These are phyloP conservation scores for Thuja plicata DNA, from an alignment of 83 land plant species.

Conservation along the genomic window DNA sequence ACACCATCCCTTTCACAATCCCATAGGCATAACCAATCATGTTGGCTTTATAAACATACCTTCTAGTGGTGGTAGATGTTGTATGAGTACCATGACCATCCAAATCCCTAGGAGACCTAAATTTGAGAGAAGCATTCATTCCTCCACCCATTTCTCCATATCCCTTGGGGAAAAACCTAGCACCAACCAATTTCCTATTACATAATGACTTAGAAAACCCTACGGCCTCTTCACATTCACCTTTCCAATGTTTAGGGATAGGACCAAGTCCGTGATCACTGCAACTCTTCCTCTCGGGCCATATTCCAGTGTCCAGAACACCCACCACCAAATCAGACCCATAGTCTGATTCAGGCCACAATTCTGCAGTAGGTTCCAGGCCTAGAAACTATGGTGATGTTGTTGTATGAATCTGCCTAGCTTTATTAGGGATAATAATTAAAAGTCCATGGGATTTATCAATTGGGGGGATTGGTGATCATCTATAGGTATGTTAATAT, in stretches of 20 bases:
- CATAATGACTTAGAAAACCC: conserved; percentile 28
- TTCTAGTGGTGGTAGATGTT: too few species aligned
- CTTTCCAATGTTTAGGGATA: too few species aligned
- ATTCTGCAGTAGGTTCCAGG: conserved; percentile 45
- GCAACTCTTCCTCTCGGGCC: too few species aligned
- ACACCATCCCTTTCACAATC: too few species aligned
- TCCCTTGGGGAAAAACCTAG: conserved; percentile 62
- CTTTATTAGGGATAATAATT: conserved; percentile 54
- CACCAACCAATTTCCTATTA: too few species aligned
- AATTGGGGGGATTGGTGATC: too few species aligned
- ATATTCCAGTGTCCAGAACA: too few species aligned
- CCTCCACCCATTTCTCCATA: conserved; percentile 39
- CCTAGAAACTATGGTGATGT: conserved; percentile 82
- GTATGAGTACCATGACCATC: too few species aligned
- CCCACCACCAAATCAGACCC: conserved; percentile 78
- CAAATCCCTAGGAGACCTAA: conserved; percentile 23
- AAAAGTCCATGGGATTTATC: conserved; percentile 40
- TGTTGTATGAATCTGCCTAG: conserved; percentile 66
- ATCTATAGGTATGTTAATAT: too few species aligned
- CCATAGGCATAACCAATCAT: too few species aligned
- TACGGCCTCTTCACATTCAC: conserved; percentile 45
- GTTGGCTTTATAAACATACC: too few species aligned
- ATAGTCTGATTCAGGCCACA: conserved; percentile 74
- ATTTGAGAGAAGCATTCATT: neutral
- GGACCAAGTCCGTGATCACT: too few species aligned